These are phyloP conservation scores for Cicer yamashitae DNA, from an alignment of 306 rosid species.

Conservation along the genomic window DNA sequence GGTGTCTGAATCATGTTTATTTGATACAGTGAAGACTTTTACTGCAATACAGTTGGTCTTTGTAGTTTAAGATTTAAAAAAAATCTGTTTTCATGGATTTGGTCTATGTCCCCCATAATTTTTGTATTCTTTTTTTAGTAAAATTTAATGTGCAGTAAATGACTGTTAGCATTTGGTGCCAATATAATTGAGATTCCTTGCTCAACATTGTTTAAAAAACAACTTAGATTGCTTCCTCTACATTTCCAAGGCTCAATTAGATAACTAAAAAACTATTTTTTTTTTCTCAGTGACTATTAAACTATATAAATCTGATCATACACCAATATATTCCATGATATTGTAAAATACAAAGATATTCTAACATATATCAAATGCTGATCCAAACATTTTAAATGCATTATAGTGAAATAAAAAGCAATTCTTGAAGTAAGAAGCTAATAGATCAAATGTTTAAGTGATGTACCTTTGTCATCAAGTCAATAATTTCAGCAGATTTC, in stretches of 20 bases:
- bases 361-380: slow-evolving; percentile 21
- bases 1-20: too few relatives aligned
- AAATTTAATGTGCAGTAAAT: not conserved
- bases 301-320: not conserved
- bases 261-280: not conserved
- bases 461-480: slow-evolving; percentile 73
- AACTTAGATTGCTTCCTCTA: slow-evolving; percentile 19
- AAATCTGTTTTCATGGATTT: not conserved
- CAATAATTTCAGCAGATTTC: slow-evolving; percentile 69
- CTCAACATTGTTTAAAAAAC: not conserved
- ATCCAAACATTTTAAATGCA: slow-evolving; percentile 25
- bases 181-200: too few relatives aligned
- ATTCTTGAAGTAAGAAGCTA: slow-evolving; percentile 41
- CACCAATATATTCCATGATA: slow-evolving; percentile 2
- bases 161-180: not conserved
- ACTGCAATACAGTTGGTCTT: not conserved
- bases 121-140: not conserved
- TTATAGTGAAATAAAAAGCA: slow-evolving; percentile 7
- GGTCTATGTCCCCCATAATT: not conserved
- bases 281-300: too few relatives aligned
- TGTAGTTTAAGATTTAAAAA: not conserved
- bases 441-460: slow-evolving; percentile 28
- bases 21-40: not conserved
- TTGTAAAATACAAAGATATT: not conserved
- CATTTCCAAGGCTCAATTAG: not conserved